Evolutionary conservation across 2,329 filamentous ascomycete genomes (phyloP).

Genomic region (Diaporthe nobilis): DNA sequence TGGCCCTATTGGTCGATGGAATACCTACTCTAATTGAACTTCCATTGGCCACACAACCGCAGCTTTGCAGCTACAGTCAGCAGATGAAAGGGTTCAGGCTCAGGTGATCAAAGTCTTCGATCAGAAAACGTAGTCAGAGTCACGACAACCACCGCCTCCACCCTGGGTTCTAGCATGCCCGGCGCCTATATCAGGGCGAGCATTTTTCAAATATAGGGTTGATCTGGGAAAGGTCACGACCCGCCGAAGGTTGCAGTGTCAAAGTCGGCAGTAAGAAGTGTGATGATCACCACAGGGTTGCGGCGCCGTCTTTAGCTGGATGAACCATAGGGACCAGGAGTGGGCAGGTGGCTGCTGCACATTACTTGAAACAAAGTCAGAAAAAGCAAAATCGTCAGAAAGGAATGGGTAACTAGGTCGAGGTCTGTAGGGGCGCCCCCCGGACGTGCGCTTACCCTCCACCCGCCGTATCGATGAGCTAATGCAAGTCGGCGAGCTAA

Average conservation of each 20-base stretch:
- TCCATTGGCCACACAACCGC: too few species aligned
- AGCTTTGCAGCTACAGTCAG: too few species aligned
- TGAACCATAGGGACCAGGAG: conserved; percentile 38
- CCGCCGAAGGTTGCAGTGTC: conserved; percentile 28
- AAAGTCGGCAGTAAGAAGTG: conserved; percentile 38
- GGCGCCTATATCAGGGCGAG: conserved; percentile 39
- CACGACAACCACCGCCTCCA: too few species aligned
- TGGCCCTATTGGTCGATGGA: too few species aligned
- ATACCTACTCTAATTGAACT: too few species aligned
- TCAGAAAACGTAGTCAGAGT: too few species aligned
- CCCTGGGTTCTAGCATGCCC: conserved; percentile 23
- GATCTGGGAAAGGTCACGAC: conserved; percentile 37
- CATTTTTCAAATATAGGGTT: conserved; percentile 38
- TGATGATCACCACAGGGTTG: conserved; percentile 39
- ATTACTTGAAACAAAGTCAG: conserved; percentile 41
- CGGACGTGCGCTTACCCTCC: conserved; percentile 36
- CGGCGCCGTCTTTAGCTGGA: conserved; percentile 39
- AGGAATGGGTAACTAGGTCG: conserved; percentile 34
- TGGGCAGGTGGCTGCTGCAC: conserved; percentile 33
- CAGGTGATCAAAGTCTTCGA: rapidly evolving
- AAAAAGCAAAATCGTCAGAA: conserved; percentile 38
- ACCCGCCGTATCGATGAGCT: neutral
- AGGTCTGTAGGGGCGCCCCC: conserved; percentile 37
- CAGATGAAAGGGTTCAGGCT: too few species aligned
- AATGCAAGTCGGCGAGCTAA: too few species aligned